Base-by-base conservation (phyloP, 176 grass and related monocot species). In the Leersia perrieri region DNA sequence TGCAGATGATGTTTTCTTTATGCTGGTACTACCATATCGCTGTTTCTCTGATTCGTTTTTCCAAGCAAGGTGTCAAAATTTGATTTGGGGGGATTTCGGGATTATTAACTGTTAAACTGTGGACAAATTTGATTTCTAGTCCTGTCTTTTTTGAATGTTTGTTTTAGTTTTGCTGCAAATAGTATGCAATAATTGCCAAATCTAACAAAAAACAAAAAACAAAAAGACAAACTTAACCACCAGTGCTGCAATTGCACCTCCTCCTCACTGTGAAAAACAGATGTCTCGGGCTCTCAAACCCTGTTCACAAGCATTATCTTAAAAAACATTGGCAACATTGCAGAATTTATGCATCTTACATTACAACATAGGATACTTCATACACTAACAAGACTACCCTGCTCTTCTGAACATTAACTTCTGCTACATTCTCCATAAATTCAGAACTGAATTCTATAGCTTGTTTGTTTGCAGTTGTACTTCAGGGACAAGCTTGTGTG, bases 1-100 rank as follows among this genome's bases (percentile, higher is more conserved):
- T 98, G 75, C 88, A 95, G 84, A 93, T 88, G 88, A 89, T 98
- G 71, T 98, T 98, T 89, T 95, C 92, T 73, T 86, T 95, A 85
- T 93, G 96, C 92, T 93, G 96, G 96, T 98, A 88, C 45, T 58
- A 25, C n/a, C 53, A 58, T 7, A 58, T 2, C 29, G 0, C 63
- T 66, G 23, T 53, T 15, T 72, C 1, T 67, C 25, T 60, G 22
- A 42, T 80, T 80, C 7, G 2, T 80, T 74, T 66, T 20, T 73
- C 70, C 22, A 60, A 51, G 40, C 60, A 57, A 33, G 36, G 4
- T 45, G 23, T 28, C 12, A 40, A 36, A 38, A 0, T 10, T 57
- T 5, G 22, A 9, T 57, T 55, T 3, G 53, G 53, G 20, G 53
- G 2, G 23, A 55, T 55, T 57, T 57, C 5, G 8, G 53, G 53